phyloP scores from a whole-genome alignment of 177 flowering plant species.

The Vitis hybrid region DNA sequence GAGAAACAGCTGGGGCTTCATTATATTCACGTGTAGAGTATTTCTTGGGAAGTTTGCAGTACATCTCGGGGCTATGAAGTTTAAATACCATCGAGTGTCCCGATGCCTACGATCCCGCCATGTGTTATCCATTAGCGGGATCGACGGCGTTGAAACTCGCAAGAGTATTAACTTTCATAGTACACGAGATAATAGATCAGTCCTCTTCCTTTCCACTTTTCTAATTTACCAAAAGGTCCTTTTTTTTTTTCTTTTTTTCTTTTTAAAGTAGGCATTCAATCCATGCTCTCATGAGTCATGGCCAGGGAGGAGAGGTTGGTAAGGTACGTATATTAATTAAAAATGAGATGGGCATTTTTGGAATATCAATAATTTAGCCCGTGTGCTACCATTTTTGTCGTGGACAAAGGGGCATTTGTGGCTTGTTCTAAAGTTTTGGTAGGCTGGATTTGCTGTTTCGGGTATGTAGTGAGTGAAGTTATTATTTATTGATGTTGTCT shows the following conservation, averaged over 20 bases:
- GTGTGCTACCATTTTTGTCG: no score
- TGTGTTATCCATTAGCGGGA: constrained; percentile 15
- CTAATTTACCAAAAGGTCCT: no score
- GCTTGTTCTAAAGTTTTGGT: no score
- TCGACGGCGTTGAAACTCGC: constrained; percentile 30
- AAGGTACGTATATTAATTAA: background rate
- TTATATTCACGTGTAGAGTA: constrained; percentile 33
- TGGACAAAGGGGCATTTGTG: no score
- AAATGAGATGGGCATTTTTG: no score
- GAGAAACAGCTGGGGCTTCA: constrained; percentile 20
- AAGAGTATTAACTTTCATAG: constrained; percentile 3
- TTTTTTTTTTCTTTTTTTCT: no score
- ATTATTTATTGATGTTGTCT: background rate
- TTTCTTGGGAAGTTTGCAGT: constrained; percentile 19
- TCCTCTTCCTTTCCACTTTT: background rate
- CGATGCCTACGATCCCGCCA: constrained; percentile 22
- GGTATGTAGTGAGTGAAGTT: background rate
- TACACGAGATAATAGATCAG: constrained; percentile 11
- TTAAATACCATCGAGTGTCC: constrained; percentile 4
- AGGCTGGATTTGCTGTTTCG: background rate
- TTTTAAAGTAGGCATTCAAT: no score
- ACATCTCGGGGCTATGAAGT: constrained; percentile 11
- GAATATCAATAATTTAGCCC: no score
- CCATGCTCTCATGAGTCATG: no score
- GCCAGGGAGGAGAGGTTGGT: background rate